phyloP scores from a whole-genome alignment of 495 filamentous ascomycete genomes.

The Thermochaetoides thermophila region DNA sequence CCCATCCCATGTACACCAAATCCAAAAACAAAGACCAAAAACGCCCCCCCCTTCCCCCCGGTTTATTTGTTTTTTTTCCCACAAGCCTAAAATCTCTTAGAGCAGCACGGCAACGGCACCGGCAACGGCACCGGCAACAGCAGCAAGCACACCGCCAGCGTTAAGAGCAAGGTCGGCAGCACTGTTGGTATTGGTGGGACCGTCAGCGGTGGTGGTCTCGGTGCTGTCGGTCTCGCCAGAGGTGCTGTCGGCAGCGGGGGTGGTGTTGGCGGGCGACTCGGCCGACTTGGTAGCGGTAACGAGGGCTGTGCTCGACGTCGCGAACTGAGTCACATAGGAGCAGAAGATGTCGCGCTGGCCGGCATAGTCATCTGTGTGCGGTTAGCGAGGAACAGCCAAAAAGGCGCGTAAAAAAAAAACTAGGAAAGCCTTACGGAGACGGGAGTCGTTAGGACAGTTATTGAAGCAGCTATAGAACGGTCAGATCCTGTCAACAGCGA shows the following conservation, averaged over 20 bases:
- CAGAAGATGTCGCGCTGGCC: constrained; percentile 29
- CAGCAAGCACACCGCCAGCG: constrained; percentile 17
- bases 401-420: neutral
- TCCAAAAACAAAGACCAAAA: no score
- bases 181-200: constrained; percentile 14
- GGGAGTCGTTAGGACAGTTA: constrained; percentile 33
- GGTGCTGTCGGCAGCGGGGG: constrained; percentile 6
- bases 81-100: constrained; percentile 2
- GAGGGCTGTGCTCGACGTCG: constrained; percentile 10
- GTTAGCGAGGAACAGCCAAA: neutral
- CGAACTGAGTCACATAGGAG: constrained; percentile 22
- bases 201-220: constrained; percentile 10
- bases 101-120: no score
- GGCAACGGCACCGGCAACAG: constrained; percentile 21
- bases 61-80: neutral
- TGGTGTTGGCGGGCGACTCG: constrained; percentile 1
- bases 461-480: constrained; percentile 25
- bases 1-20: no score
- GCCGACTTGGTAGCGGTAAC: constrained; percentile 4
- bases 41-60: no score
- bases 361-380: constrained; percentile 4
- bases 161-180: constrained; percentile 21
- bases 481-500: neutral
- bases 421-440: constrained; percentile 8
- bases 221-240: constrained; percentile 5